Base-by-base conservation (phyloP, 164 flowering plant genomes). In the Malania oleifera region DNA sequence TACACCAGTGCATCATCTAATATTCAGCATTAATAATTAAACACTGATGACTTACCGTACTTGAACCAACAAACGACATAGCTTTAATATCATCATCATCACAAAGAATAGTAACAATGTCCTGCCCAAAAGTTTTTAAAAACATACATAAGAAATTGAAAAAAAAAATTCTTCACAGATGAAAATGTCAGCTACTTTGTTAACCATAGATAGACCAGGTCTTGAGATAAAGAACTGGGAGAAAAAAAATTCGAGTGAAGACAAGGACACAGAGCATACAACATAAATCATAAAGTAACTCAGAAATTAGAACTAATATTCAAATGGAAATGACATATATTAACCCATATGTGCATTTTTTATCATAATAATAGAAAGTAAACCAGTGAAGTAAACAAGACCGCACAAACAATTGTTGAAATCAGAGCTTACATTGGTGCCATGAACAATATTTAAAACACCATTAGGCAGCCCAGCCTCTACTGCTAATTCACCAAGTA, bases 391-490 rank as follows among this genome's bases (percentile, higher is more conserved):
- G 17, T 35, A 52, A 20, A 9, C 24, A 44, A 19, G 38, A 17
- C 18, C 18, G 17, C 20, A 18, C 20, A 15, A 2, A 43, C 20
- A 43, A 22, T 9, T 43, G 17, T 18, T 17, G 18, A 18, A 15
- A 18, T 12, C 5, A 40, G 22, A 55, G 28, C 65, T 56, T 48
- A 68, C 72, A 59, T 59, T 38, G 37, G 55, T 59, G 10, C 72
- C 72, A 48, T 63, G 72, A 55, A 68, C 60, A 37, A 68, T 55
- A 48, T 63, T 68, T 13, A 68, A 38, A 31, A 68, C 72, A 56
- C 72, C 72, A 54, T 58, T 46, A 10, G 71, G 67, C n/a, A 68
- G 62, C 26, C 72, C 72, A 28, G 72, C 72, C 46, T 68, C 72
- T 50, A 31, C 22, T 38, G 64, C 60, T 45, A 68, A 63, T 27